These are phyloP conservation scores for Hypoxylon sp. DNA, from an alignment of 2,329 filamentous ascomycete species.

Conservation along the genomic window DNA sequence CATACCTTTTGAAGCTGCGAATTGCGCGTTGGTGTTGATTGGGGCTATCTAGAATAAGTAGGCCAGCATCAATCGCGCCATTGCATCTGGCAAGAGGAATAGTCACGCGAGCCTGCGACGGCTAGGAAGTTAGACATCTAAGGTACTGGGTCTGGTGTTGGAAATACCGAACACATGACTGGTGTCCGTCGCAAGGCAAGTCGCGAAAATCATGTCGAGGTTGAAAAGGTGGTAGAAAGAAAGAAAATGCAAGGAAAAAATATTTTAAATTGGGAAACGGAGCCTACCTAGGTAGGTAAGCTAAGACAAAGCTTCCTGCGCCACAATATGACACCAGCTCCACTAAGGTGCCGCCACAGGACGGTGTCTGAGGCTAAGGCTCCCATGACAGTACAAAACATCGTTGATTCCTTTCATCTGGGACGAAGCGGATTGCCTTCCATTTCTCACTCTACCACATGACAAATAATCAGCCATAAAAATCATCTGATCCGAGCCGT, in stretches of 20 bases:
- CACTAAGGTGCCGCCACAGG: slow-evolving; percentile 2
- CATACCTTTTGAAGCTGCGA: slow-evolving; percentile 38
- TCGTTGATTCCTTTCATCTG: slow-evolving; percentile 23
- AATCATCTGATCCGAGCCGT: slow-evolving; percentile 5
- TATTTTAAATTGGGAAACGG: not conserved
- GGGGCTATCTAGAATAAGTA: not conserved
- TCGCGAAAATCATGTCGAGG: not conserved
- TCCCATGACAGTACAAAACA: slow-evolving; percentile 34
- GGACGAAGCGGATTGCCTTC: slow-evolving; percentile 15
- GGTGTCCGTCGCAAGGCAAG: not conserved
- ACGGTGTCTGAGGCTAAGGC: slow-evolving; percentile 15
- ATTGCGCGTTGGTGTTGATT: not conserved
- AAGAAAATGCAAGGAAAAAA: slow-evolving; percentile 16
- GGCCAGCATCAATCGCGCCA: too few species aligned
- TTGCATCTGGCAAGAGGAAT: not conserved
- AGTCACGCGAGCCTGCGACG: not conserved
- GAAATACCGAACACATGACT: not conserved
- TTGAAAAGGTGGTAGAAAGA: not conserved
- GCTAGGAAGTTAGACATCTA: not conserved
- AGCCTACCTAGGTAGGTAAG: too few species aligned
- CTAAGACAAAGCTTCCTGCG: slow-evolving; percentile 14
- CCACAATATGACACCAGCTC: slow-evolving; percentile 15
- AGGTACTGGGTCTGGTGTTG: not conserved
- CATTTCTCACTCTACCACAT: slow-evolving; percentile 14
- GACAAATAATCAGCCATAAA: too few species aligned